Percentiles rank a stretch among this genome's conserved stretches.
Evolutionary conservation across 1,139 yeast species (phyloP).

Genomic region (Debaryomycetaceae sp.): DNA sequence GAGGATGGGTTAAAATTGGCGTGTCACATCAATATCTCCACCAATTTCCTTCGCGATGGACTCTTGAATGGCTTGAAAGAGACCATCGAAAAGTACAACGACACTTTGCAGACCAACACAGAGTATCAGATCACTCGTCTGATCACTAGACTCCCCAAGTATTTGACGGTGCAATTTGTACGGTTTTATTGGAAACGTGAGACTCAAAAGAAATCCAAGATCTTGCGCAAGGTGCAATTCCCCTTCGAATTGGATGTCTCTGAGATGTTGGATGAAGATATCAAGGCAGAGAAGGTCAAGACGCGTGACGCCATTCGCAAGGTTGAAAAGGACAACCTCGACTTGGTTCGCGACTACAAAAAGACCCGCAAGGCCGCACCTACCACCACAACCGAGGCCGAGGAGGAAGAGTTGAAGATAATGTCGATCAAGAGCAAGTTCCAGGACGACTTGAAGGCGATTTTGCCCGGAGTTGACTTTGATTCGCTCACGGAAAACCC

Average conservation of each 20-base stretch:
- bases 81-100: conserved; percentile 71
- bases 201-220: conserved; percentile 85
- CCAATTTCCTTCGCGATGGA: conserved; percentile 89
- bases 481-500: conserved; percentile 69
- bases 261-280: conserved; percentile 75
- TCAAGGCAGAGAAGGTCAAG: conserved; percentile 61
- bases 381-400: too few species aligned
- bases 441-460: conserved; percentile 36
- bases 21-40: conserved; percentile 82
- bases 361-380: conserved; percentile 57
- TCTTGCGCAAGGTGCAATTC: conserved; percentile 87
- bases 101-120: conserved; percentile 64
- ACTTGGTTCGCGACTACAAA: conserved; percentile 70
- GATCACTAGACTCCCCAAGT: conserved; percentile 80
- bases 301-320: conserved; percentile 75
- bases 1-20: conserved; percentile 67
- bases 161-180: conserved; percentile 85
- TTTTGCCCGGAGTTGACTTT: conserved; percentile 30
- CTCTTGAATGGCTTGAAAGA: conserved; percentile 71
- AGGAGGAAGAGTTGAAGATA: conserved; percentile 45
- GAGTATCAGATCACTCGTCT: conserved; percentile 64
- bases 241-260: conserved; percentile 90
- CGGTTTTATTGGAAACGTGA: conserved; percentile 96
- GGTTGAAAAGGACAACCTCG: conserved; percentile 72
- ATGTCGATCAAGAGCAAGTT: conserved; percentile 43